Evolutionary conservation across 176 grass and related monocot genomes (phyloP).

Genomic region (Hsuehochloa calcarea): DNA sequence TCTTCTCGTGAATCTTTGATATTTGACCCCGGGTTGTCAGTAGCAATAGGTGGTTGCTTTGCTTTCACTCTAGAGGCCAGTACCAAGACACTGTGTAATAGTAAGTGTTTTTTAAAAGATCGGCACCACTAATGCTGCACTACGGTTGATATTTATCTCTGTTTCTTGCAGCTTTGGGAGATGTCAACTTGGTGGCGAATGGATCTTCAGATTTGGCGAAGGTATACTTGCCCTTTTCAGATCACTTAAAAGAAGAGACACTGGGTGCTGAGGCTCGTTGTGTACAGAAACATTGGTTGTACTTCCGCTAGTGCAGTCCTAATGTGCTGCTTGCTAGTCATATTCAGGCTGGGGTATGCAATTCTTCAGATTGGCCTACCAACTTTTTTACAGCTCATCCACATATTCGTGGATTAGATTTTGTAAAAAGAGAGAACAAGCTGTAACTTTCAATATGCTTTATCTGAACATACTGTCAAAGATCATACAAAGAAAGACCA

Average conservation of each 20-base stretch:
- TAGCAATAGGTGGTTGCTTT: constrained; percentile 23
- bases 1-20: background rate
- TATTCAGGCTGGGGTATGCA: too few relatives aligned
- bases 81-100: background rate
- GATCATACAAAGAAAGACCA: too few relatives aligned
- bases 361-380: too few relatives aligned
- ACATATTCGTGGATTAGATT: too few relatives aligned
- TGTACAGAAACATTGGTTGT: background rate
- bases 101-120: background rate
- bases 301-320: background rate
- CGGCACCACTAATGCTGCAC: background rate
- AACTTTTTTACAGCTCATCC: too few relatives aligned
- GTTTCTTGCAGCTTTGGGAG: constrained; percentile 16
- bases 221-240: background rate
- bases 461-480: too few relatives aligned
- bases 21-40: constrained; percentile 13
- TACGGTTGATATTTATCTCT: background rate
- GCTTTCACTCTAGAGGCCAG: constrained; percentile 3
- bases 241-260: background rate
- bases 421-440: too few relatives aligned
- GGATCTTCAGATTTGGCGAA: constrained; percentile 22
- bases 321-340: background rate
- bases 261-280: background rate
- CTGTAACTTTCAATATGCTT: too few relatives aligned
- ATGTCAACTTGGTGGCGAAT: background rate